Conservation (phyloP, 345 rosid species). For the Eucalyptus marginata region DNA sequence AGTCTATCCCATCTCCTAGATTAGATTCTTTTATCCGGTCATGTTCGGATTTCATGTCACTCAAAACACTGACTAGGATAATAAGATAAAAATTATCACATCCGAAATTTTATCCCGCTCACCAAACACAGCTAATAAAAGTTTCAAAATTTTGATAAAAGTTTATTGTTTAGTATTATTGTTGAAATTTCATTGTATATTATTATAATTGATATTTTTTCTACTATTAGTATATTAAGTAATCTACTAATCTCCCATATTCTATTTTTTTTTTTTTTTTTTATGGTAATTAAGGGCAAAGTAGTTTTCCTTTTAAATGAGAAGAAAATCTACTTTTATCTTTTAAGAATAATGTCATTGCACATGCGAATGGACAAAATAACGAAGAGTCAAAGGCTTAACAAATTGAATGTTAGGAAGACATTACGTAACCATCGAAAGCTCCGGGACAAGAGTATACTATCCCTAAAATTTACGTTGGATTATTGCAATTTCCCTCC, state of each 20-base stretch:
- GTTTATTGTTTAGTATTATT: too few species aligned
- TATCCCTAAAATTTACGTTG: background rate
- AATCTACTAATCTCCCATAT: background rate
- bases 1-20: too few species aligned
- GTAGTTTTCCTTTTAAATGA: background rate
- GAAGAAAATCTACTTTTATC: background rate
- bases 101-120: fast-evolving
- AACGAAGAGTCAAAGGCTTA: background rate
- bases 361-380: background rate
- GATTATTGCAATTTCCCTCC: background rate
- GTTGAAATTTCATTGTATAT: too few species aligned
- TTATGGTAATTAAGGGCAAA: background rate
- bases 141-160: too few species aligned
- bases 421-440: background rate
- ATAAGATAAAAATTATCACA: too few species aligned
- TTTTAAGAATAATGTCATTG: background rate
- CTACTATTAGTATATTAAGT: too few species aligned
- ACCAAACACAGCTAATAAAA: fast-evolving
- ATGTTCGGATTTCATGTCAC: too few species aligned
- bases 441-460: background rate
- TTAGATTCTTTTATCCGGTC: too few species aligned
- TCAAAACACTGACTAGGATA: too few species aligned
- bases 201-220: too few species aligned
- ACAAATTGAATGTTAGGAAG: background rate
- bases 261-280: background rate